Evolutionary conservation across 768 basidiomycete genomes (phyloP).

Genomic region (Russula foetens): DNA sequence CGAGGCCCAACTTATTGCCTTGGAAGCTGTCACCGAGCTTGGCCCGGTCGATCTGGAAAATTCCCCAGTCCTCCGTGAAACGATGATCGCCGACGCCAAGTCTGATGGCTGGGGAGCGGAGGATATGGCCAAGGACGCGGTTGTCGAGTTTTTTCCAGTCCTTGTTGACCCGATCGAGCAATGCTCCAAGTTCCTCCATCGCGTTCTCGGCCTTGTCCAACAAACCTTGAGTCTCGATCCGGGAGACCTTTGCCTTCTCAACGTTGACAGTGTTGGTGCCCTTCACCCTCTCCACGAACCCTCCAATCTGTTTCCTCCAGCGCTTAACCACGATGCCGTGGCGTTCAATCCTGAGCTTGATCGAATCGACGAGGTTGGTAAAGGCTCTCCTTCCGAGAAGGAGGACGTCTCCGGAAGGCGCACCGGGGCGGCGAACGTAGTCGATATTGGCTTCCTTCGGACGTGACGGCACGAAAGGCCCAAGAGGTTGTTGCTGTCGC

Average conservation of each 20-base stretch:
- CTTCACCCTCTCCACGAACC: constrained; percentile 13
- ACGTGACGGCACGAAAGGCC: constrained; percentile 29
- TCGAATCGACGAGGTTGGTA: constrained; percentile 25
- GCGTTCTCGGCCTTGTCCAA: constrained; percentile 18
- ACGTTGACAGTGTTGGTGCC: constrained; percentile 2
- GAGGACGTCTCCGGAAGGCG: constrained; percentile 27
- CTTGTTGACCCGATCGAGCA: constrained; percentile 20
- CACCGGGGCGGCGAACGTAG: constrained; percentile 24
- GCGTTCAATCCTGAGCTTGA: constrained; percentile 24
- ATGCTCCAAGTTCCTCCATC: constrained; percentile 23
- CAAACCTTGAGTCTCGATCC: constrained; percentile 13
- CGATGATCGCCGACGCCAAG: constrained; percentile 17
- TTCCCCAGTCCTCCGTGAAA: constrained; percentile 27
- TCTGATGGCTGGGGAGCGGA: constrained; percentile 23
- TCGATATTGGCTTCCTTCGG: constrained; percentile 24
- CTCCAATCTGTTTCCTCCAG: constrained; percentile 23
- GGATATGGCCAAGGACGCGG: constrained; percentile 23
- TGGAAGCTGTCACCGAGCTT: constrained; percentile 26
- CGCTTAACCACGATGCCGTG: constrained; percentile 20
- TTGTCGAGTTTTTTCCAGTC: constrained; percentile 20
- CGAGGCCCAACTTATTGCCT: constrained; percentile 31
- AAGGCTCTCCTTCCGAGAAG: constrained; percentile 27
- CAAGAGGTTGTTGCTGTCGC: constrained; percentile 25
- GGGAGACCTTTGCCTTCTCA: constrained; percentile 1
- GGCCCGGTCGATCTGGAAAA: constrained; percentile 22